Evolutionary conservation across 2,329 filamentous ascomycete species (phyloP), one percentile per base, ranked within the genome.

Genomic region (Fusarium lateritium): DNA sequence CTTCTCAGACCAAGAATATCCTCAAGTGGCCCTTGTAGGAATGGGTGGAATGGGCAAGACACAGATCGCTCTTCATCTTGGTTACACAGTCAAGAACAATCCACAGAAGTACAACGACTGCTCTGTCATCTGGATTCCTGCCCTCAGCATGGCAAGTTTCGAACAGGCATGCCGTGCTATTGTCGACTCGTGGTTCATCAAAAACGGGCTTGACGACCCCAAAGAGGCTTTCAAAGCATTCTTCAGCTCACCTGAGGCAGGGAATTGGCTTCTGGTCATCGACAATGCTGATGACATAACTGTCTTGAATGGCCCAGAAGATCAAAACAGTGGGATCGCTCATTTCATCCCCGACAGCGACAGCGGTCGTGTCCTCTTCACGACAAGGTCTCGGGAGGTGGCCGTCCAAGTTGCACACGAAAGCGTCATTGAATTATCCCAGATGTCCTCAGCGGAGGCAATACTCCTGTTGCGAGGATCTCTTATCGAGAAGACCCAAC

Each of bases 251-350:
- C 65, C 73, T n/a, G 56, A 49, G 5, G 56, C 71, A 1, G 76
- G 79, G 8, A 72, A 62, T 34, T 84, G 79, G 81, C 69, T 84
- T 38, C 65, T 84, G 2, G 70, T 84, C 3, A 64, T 83, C 7
- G 79, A 83, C 49, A 84, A 84, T 57, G 79, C 78, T 0, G 82
- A 85, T 36, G 78, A 83, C 26, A 55, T 56, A 10, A 64, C 76
- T 7, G 36, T 79, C 11, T 50, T 78, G 42, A n/a, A 50, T 9
- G 2, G 6, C 15, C 4, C 6, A 33, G 21, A 8, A 10, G 22
- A 31, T 22, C 13, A 2, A 44, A 8, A 79, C 3, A 31, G 28
- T 31, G 78, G 58, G 1, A 34, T 58, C 6, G 1, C 15, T 2
- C 1, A 39, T 1, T 54, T 45, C 7, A 59, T 83, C 1, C 80